A percentile compares a stretch with the other conserved stretches of the same genome.
Conservation (phyloP, 2,329 filamentous ascomycete species). For the Sporothrix variecibatus region DNA sequence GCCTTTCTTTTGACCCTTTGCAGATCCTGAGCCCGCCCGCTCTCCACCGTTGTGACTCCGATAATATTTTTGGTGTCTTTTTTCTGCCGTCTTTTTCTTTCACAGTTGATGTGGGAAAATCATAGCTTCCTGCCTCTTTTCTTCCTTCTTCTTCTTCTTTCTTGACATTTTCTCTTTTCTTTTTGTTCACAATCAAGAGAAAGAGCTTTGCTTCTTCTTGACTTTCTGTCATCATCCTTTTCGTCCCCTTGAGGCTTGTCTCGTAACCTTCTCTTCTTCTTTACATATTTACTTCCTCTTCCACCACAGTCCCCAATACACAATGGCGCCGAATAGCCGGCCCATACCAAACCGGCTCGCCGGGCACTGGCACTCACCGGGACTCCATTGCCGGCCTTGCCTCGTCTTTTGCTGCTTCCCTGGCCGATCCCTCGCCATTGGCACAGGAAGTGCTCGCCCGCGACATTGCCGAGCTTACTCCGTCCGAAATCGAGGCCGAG, state of each 20-base stretch:
- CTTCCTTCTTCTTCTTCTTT: background rate
- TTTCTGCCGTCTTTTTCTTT: background rate
- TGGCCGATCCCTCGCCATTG: conserved; percentile 63
- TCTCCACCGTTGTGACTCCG: background rate
- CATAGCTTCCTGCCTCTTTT: background rate
- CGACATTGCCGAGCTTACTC: conserved; percentile 66
- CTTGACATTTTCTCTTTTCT: background rate
- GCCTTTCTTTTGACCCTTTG: conserved; percentile 5
- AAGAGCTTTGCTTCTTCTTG: background rate
- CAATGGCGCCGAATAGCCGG: conserved; percentile 34
- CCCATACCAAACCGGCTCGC: conserved; percentile 33
- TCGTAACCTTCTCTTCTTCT: background rate
- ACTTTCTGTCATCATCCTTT: background rate
- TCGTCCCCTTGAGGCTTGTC: background rate
- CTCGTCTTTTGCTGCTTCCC: conserved; percentile 49
- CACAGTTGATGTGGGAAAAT: background rate
- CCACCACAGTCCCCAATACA: background rate
- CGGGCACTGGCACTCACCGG: conserved; percentile 20
- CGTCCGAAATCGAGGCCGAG: conserved; percentile 49
- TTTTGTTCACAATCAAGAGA: background rate
- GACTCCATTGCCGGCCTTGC: conserved; percentile 31
- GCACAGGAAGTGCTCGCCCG: conserved; percentile 66
- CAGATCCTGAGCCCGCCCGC: background rate
- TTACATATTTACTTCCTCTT: background rate
- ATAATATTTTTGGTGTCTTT: background rate